Evolutionary conservation across 345 rosid genomes (phyloP).

Genomic region (Isatis tinctoria): DNA sequence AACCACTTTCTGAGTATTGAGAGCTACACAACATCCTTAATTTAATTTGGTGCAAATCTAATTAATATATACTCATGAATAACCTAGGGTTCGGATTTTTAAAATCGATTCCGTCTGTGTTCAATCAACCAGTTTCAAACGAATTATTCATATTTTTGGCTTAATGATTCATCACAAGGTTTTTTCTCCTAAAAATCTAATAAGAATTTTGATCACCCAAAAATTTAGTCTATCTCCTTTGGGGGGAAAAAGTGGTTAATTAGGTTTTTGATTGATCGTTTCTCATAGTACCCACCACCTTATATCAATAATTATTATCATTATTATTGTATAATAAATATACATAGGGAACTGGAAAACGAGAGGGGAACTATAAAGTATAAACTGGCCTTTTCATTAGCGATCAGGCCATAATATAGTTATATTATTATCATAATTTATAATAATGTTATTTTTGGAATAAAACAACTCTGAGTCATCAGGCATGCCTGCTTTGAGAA

Average conservation of each 20-base stretch:
- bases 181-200: background rate
- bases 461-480: slow-evolving; percentile 21
- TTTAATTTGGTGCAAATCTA: slow-evolving; percentile 18
- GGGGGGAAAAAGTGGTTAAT: background rate
- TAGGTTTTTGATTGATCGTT: slow-evolving; percentile 23
- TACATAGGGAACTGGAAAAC: slow-evolving; percentile 29
- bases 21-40: slow-evolving; percentile 22
- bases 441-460: background rate
- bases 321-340: slow-evolving; percentile 1
- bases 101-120: background rate
- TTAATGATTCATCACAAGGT: background rate
- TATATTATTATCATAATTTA: background rate
- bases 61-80: background rate
- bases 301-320: slow-evolving; percentile 21
- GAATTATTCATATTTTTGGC: background rate
- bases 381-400: slow-evolving; percentile 24
- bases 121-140: background rate
- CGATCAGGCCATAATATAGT: slow-evolving; percentile 18
- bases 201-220: background rate
- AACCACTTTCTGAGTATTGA: slow-evolving; percentile 15
- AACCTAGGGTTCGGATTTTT: slow-evolving; percentile 4
- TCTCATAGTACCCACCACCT: slow-evolving; percentile 25
- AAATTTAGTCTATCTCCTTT: background rate
- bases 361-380: slow-evolving; percentile 30
- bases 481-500: slow-evolving; percentile 39